Conservation (phyloP, 148 eudicot species). For the Heliamphora exappendiculata region DNA sequence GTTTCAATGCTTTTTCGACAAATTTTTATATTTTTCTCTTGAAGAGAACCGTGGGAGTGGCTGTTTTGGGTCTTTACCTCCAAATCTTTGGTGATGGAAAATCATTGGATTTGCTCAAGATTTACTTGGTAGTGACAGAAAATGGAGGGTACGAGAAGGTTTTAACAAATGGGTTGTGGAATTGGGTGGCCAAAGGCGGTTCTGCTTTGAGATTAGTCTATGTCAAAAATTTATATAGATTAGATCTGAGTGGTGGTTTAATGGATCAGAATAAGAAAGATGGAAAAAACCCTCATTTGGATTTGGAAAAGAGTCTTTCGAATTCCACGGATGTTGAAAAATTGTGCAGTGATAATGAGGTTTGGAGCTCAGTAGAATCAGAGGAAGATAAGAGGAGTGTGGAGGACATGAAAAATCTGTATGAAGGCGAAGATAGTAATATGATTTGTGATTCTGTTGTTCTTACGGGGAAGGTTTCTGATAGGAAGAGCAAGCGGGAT, state of each 20-base stretch:
- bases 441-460: slow-evolving; percentile 20
- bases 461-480: slow-evolving; percentile 18
- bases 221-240: slow-evolving; percentile 40
- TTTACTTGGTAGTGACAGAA: slow-evolving; percentile 44
- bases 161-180: slow-evolving; percentile 42
- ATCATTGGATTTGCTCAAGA: slow-evolving; percentile 48
- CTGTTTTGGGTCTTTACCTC: slow-evolving; percentile 45
- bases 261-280: slow-evolving; percentile 41
- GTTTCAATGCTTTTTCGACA: slow-evolving; percentile 26
- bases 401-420: not conserved
- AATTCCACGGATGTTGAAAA: slow-evolving; percentile 13
- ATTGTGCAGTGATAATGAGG: not conserved
- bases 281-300: slow-evolving; percentile 18
- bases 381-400: slow-evolving; percentile 2
- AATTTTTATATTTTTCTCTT: slow-evolving; percentile 23
- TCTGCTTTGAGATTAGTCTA: slow-evolving; percentile 52
- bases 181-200: slow-evolving; percentile 41
- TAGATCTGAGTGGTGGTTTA: slow-evolving; percentile 17
- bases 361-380: slow-evolving; percentile 6
- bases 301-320: slow-evolving; percentile 32
- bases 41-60: slow-evolving; percentile 20
- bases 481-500: slow-evolving; percentile 48
- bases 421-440: slow-evolving; percentile 16
- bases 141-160: slow-evolving; percentile 56
- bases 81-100: slow-evolving; percentile 58